Evolutionary conservation across 225 moss, liverwort and hornwort genomes (phyloP).

Genomic region (Sphagnum tenellum): DNA sequence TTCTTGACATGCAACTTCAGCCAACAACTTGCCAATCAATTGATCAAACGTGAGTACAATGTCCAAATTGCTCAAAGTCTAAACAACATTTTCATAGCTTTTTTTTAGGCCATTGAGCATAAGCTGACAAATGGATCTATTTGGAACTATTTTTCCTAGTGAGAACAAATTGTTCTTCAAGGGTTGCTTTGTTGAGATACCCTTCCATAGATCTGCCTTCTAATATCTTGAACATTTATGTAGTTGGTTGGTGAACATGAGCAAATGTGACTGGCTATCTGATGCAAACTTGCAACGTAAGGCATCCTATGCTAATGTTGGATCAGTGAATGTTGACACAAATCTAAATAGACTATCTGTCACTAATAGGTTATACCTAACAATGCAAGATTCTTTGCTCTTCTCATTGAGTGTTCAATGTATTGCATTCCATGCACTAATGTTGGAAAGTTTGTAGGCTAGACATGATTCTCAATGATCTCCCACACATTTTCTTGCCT

Average conservation of each 20-base stretch:
- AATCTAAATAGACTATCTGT: neutral
- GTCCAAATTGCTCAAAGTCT: neutral
- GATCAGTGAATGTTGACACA: neutral
- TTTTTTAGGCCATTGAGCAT: neutral
- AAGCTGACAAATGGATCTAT: slow-evolving; percentile 1
- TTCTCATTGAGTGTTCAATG: neutral
- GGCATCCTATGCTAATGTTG: neutral
- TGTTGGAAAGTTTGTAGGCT: neutral
- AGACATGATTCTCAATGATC: neutral
- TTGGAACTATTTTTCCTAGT: neutral
- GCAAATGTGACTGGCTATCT: neutral
- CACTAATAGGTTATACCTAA: neutral
- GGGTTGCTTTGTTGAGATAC: slow-evolving; percentile 2
- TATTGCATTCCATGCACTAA: neutral
- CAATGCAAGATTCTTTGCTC: neutral
- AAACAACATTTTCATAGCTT: neutral
- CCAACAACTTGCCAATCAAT: neutral
- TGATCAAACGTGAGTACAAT: neutral
- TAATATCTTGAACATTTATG: neutral
- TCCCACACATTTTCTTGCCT: neutral
- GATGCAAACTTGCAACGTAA: neutral
- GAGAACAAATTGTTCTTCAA: neutral
- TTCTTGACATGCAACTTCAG: neutral
- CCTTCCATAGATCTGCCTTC: neutral
- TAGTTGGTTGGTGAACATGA: neutral